Conservation (phyloP, 495 filamentous ascomycete species). For the Rusavskia elegans region DNA sequence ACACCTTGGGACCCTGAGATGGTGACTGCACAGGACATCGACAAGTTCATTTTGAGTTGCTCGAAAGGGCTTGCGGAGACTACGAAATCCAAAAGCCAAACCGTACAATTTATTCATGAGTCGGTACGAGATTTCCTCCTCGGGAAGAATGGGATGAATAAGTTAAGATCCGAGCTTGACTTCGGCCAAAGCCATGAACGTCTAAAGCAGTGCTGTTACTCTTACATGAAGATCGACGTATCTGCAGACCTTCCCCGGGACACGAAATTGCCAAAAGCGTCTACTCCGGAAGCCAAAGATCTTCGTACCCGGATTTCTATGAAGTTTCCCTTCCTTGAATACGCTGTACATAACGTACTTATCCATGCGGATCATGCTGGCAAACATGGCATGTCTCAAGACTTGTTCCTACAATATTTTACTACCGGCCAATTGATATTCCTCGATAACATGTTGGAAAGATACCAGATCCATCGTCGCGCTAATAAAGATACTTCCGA, state of each 20-base stretch:
- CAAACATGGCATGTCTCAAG: conserved; percentile 18
- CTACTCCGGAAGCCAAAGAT: conserved; percentile 8
- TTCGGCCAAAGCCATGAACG: conserved; percentile 17
- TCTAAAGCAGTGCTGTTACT: conserved; percentile 21
- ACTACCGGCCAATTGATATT: conserved; percentile 20
- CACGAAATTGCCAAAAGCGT: conserved; percentile 11
- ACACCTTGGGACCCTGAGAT: neutral
- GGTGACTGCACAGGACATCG: conserved; percentile 5
- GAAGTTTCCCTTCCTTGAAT: conserved; percentile 28
- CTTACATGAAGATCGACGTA: conserved; percentile 11
- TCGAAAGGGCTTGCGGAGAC: conserved; percentile 31
- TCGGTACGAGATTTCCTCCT: conserved; percentile 27
- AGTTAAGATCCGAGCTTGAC: conserved; percentile 19
- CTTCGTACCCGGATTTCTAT: conserved; percentile 10
- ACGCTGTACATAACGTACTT: conserved; percentile 26
- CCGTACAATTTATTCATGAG: conserved; percentile 34
- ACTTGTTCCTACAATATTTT: conserved; percentile 21
- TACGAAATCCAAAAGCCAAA: conserved; percentile 11
- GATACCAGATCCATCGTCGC: conserved; percentile 15
- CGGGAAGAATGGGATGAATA: conserved; percentile 17
- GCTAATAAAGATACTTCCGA: conserved; percentile 14
- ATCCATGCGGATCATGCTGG: conserved; percentile 27
- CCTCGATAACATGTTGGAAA: conserved; percentile 23
- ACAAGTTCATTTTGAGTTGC: conserved; percentile 18
- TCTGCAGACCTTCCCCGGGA: conserved; percentile 1